These are phyloP conservation scores for Camelina neglecta DNA, from an alignment of 345 rosid species.

Conservation along the genomic window DNA sequence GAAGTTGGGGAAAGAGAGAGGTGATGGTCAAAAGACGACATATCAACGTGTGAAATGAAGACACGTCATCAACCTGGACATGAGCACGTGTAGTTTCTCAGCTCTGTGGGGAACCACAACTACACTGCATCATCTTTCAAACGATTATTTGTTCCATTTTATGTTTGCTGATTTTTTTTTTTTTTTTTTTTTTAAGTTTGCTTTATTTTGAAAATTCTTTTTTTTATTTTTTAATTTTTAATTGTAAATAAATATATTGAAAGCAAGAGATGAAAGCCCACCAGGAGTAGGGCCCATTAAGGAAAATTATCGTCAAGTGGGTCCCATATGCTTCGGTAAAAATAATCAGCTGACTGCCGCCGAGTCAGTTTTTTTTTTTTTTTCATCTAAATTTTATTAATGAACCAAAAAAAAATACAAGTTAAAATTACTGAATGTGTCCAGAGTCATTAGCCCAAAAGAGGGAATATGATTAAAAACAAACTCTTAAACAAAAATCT, in stretches of 20 bases:
- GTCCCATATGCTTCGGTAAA: conserved; percentile 5
- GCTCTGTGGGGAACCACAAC: conserved; percentile 41
- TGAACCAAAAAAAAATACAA: too few species aligned
- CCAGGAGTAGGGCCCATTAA: conserved; percentile 31
- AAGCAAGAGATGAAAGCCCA: conserved; percentile 29
- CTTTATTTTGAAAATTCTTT: too few species aligned
- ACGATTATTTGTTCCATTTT: background rate
- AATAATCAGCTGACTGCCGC: conserved; percentile 2
- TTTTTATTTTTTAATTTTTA: too few species aligned
- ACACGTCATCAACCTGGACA: conserved; percentile 58
- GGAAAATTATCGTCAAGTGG: conserved; percentile 26
- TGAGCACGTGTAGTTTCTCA: conserved; percentile 59
- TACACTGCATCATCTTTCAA: conserved; percentile 11
- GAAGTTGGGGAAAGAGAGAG: conserved; percentile 35
- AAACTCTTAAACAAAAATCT: too few species aligned
- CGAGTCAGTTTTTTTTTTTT: background rate
- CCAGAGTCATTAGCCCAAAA: too few species aligned
- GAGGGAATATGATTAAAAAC: too few species aligned
- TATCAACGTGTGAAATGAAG: conserved; percentile 42
- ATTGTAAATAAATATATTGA: background rate
- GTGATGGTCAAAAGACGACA: conserved; percentile 40
- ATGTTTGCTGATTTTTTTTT: background rate
- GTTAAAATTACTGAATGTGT: too few species aligned
- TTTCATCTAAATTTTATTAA: too few species aligned
- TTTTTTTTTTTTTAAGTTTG: too few species aligned